phyloP scores from a whole-genome alignment of 345 rosid genomes.

The Brassica cretica region DNA sequence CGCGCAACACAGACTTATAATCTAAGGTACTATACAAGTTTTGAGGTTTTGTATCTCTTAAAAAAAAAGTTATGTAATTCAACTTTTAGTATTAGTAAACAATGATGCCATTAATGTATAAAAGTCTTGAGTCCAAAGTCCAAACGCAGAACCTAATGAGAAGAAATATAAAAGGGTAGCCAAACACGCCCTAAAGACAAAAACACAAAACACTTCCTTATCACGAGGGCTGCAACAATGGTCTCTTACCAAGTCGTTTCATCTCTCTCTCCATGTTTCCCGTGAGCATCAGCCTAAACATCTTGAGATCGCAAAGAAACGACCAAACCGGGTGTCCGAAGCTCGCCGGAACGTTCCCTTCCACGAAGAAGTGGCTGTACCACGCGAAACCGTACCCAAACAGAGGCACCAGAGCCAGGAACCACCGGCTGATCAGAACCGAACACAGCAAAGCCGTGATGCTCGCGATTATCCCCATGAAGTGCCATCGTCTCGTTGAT shows the following conservation, averaged over 20 bases:
- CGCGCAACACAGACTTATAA: conserved; percentile 80
- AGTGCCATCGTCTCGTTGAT: conserved; percentile 86
- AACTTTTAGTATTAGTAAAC: neutral
- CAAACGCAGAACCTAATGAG: conserved; percentile 1
- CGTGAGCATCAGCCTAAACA: conserved; percentile 91
- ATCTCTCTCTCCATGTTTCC: conserved; percentile 95
- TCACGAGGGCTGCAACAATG: conserved; percentile 65
- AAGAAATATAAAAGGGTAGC: neutral
- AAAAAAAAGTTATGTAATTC: neutral
- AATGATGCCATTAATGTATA: neutral
- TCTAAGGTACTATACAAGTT: neutral
- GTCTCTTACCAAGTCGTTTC: conserved; percentile 93
- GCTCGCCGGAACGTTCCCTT: conserved; percentile 75
- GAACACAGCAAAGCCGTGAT: conserved; percentile 51
- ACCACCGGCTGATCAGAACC: conserved; percentile 59
- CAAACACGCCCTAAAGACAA: neutral
- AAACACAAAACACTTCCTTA: neutral
- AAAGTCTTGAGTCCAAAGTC: neutral
- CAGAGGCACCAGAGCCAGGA: conserved; percentile 62
- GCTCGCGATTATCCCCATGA: conserved; percentile 65
- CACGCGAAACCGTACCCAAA: conserved; percentile 83
- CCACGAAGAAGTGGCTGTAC: conserved; percentile 97
- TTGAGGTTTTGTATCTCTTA: neutral
- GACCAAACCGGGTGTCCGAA: conserved; percentile 95
- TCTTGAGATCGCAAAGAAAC: conserved; percentile 75